Conservation (phyloP, 305 asterid genomes). For the Solanum hybrid region DNA sequence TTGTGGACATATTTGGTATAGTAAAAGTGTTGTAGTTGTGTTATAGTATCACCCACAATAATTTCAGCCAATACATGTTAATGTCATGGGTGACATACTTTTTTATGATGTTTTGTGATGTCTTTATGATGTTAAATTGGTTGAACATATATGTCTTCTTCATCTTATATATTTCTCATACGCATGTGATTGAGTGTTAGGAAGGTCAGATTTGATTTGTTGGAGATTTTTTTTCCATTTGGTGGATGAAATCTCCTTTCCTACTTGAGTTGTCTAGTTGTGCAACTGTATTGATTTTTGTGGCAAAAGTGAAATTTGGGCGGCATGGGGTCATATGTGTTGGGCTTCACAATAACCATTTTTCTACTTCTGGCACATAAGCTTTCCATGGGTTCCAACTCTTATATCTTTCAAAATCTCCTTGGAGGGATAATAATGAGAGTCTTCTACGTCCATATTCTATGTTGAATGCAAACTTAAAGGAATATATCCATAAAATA, state of each 20-base stretch:
- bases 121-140: no score
- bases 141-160: not conserved
- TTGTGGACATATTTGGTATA: not conserved
- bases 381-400: not conserved
- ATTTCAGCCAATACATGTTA: not conserved
- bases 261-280: not conserved
- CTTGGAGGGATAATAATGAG: not conserved
- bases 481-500: not conserved
- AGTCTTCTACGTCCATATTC: not conserved
- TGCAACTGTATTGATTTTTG: not conserved
- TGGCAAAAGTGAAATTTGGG: not conserved
- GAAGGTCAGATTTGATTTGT: not conserved
- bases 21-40: not conserved
- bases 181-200: not conserved
- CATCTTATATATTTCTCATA: not conserved
- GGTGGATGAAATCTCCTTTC: not conserved
- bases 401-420: not conserved
- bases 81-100: not conserved
- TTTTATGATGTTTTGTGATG: not conserved
- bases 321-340: not conserved
- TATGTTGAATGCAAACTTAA: not conserved
- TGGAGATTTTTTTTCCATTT: no score
- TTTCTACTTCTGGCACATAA: not conserved
- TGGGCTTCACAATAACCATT: not conserved
- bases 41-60: not conserved